Evolutionary conservation across 1,284 basidiomycete genomes (phyloP).

Genomic region (Phenoliferia sp.): DNA sequence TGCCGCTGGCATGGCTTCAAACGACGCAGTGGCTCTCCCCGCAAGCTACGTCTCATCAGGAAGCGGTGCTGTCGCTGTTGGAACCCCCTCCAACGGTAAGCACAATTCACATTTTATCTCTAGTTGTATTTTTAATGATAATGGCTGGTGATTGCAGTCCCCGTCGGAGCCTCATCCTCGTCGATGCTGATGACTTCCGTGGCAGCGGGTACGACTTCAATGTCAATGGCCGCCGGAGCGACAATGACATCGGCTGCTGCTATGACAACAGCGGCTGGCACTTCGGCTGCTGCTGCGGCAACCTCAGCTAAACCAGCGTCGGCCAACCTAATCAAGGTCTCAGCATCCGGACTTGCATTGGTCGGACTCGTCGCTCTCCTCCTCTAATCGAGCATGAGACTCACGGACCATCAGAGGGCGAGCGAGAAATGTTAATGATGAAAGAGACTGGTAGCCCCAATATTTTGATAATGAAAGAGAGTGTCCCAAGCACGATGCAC

Average conservation of each 20-base stretch:
- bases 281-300: neutral
- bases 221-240: neutral
- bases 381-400: neutral
- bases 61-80: neutral
- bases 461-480: neutral
- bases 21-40: neutral
- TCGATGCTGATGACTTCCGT: no score
- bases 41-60: neutral
- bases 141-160: no score
- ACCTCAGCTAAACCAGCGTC: neutral
- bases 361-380: neutral
- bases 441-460: neutral
- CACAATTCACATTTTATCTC: no score
- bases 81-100: neutral
- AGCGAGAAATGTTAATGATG: neutral
- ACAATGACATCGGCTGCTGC: neutral
- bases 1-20: neutral
- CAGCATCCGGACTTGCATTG: neutral
- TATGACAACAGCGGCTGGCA: neutral
- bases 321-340: neutral
- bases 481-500: neutral
- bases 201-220: no score
- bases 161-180: neutral
- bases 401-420: neutral
- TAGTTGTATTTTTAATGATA: no score